These are phyloP conservation scores for Sugiyamaella valdiviana DNA, from an alignment of 805 yeast species.

Conservation along the genomic window DNA sequence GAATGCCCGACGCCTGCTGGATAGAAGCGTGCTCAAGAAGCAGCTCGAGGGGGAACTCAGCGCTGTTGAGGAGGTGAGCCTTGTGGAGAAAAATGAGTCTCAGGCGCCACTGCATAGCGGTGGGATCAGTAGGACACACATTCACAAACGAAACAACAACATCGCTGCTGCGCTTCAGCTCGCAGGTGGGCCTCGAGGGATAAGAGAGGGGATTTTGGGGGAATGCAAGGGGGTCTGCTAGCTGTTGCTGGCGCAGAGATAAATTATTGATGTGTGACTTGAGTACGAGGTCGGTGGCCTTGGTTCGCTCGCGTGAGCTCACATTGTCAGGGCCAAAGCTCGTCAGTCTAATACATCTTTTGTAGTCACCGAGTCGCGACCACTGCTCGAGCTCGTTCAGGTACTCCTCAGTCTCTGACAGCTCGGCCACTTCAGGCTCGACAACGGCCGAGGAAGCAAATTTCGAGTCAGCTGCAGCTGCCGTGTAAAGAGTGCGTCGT, in stretches of 20 bases:
- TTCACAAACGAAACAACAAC: conserved; percentile 23
- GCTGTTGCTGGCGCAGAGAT: not conserved
- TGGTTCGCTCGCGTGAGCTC: not conserved
- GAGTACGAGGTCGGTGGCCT: conserved; percentile 10
- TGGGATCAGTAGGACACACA: conserved; percentile 20
- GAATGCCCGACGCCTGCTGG: conserved; percentile 30
- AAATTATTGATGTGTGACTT: conserved; percentile 22
- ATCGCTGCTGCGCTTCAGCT: conserved; percentile 9
- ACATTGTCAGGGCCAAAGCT: conserved; percentile 5
- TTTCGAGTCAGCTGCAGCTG: not conserved
- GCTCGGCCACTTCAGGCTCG: not conserved
- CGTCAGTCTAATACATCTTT: conserved; percentile 8
- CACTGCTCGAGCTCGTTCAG: conserved; percentile 7
- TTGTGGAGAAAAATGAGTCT: conserved; percentile 26
- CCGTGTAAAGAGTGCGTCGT: conserved; percentile 2
- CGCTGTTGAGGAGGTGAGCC: conserved; percentile 20
- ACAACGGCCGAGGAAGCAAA: not conserved
- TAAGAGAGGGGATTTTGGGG: not conserved
- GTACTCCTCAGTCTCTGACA: conserved; percentile 4
- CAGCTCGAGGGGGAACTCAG: conserved; percentile 20
- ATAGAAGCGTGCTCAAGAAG: conserved; percentile 23
- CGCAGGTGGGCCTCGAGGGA: not conserved
- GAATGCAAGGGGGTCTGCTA: not conserved
- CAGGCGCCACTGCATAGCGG: conserved; percentile 27
- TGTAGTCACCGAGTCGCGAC: conserved; percentile 15